Evolutionary conservation across 1,284 basidiomycete genomes (phyloP).

Genomic region (Papiliotrema fonsecae): DNA sequence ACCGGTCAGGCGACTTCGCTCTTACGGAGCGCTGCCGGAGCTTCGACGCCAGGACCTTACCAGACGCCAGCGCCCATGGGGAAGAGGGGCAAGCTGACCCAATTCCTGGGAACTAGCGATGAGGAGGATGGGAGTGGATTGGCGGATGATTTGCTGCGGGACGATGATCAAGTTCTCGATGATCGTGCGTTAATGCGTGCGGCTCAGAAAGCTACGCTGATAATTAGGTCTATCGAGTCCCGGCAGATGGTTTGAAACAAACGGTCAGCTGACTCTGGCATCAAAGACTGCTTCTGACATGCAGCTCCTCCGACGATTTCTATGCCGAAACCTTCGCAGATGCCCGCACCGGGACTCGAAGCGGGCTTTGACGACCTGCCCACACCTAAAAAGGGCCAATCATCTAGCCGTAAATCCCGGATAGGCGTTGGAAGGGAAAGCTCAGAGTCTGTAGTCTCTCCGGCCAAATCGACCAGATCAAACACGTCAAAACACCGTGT

Average conservation of each 20-base stretch:
- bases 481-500: no score
- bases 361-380: slow-evolving; percentile 23
- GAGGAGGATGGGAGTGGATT: slow-evolving; percentile 17
- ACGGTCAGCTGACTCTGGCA: not conserved
- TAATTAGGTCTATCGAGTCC: slow-evolving; percentile 3
- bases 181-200: slow-evolving; percentile 8
- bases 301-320: slow-evolving; percentile 5
- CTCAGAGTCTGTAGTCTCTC: not conserved
- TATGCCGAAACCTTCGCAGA: not conserved
- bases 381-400: not conserved
- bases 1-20: not conserved
- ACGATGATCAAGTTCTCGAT: slow-evolving; percentile 6
- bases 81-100: slow-evolving; percentile 14
- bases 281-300: not conserved
- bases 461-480: slow-evolving; percentile 6
- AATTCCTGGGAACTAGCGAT: slow-evolving; percentile 34
- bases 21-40: not conserved
- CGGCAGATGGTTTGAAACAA: not conserved
- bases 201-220: not conserved
- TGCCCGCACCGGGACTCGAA: slow-evolving; percentile 17
- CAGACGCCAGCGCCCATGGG: slow-evolving; percentile 43
- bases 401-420: slow-evolving; percentile 10
- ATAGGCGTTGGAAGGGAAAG: slow-evolving; percentile 3
- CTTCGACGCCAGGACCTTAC: not conserved
- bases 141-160: slow-evolving; percentile 8